A percentile compares a stretch with the other conserved stretches of the same genome.
Evolutionary conservation across 257 asterid species (phyloP).

Genomic region (Salvia hispanica): DNA sequence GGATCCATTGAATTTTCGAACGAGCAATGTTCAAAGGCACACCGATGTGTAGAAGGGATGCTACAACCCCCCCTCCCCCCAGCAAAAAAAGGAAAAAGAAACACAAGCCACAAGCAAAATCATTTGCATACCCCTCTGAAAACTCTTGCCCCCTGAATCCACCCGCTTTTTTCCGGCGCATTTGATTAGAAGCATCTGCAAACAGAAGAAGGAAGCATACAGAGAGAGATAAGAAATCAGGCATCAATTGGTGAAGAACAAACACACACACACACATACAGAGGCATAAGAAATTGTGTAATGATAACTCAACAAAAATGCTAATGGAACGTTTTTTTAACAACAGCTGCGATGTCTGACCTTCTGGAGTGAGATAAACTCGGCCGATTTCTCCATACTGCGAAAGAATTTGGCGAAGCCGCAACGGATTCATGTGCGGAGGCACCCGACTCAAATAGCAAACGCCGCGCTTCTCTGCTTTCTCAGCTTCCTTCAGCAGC

Average conservation of each 20-base stretch:
- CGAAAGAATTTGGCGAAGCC: conserved; percentile 72
- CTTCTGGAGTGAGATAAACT: conserved; percentile 81
- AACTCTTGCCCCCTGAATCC: conserved; percentile 81
- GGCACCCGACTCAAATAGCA: conserved; percentile 87
- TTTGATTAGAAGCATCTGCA: conserved; percentile 58
- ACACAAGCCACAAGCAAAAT: conserved; percentile 13
- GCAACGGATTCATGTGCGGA: conserved; percentile 83
- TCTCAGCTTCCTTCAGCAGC: conserved; percentile 50
- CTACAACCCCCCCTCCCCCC: neutral
- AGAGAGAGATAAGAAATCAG: conserved; percentile 6
- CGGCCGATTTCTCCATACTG: conserved; percentile 76
- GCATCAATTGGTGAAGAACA: neutral
- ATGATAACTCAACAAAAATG: neutral
- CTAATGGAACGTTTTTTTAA: neutral
- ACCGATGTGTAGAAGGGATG: neutral
- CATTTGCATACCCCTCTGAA: conserved; percentile 74
- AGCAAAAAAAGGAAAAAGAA: neutral
- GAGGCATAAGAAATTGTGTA: neutral
- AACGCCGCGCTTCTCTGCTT: conserved; percentile 68
- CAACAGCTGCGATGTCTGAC: conserved; percentile 32
- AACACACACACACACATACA: neutral
- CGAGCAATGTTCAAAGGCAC: neutral
- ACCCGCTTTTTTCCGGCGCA: conserved; percentile 66
- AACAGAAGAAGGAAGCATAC: neutral
- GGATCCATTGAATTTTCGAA: neutral